These are phyloP conservation scores for Excoecaria cochinchinensis DNA, from an alignment of 345 rosid genomes.

Conservation along the genomic window DNA sequence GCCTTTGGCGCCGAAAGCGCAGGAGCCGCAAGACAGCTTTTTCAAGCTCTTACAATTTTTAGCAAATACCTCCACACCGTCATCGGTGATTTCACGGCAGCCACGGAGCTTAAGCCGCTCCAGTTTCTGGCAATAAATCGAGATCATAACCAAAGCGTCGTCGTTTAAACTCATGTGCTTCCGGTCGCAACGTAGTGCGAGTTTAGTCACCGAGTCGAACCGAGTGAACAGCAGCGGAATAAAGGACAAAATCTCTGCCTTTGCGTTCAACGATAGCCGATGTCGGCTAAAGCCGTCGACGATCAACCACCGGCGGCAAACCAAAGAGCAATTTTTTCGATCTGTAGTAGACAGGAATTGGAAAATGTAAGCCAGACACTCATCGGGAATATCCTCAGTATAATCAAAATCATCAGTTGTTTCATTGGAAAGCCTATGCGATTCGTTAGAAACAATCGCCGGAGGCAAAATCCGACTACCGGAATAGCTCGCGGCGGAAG, in stretches of 20 bases:
- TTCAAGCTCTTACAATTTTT: conserved; percentile 48
- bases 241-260: conserved; percentile 40
- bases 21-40: conserved; percentile 79
- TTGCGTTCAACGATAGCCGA: conserved; percentile 69
- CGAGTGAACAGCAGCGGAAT: conserved; percentile 55
- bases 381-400: conserved; percentile 42
- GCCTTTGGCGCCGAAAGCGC: conserved; percentile 73
- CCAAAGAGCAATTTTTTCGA: conserved; percentile 70
- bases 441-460: conserved; percentile 18
- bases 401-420: background rate
- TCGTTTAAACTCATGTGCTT: conserved; percentile 60
- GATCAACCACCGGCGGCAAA: conserved; percentile 70
- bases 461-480: conserved; percentile 26
- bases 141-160: conserved; percentile 55
- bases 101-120: conserved; percentile 88
- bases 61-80: conserved; percentile 64
- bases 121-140: conserved; percentile 59
- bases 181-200: conserved; percentile 74
- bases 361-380: conserved; percentile 73
- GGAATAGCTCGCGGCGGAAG: conserved; percentile 38
- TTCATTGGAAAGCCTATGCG: conserved; percentile 20
- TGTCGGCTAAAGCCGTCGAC: conserved; percentile 78
- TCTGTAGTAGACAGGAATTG: conserved; percentile 67
- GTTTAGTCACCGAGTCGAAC: conserved; percentile 69
- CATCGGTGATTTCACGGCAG: conserved; percentile 80